These are phyloP conservation scores for Hypsizygus marmoreus DNA, from an alignment of 768 basidiomycete genomes.

Conservation along the genomic window DNA sequence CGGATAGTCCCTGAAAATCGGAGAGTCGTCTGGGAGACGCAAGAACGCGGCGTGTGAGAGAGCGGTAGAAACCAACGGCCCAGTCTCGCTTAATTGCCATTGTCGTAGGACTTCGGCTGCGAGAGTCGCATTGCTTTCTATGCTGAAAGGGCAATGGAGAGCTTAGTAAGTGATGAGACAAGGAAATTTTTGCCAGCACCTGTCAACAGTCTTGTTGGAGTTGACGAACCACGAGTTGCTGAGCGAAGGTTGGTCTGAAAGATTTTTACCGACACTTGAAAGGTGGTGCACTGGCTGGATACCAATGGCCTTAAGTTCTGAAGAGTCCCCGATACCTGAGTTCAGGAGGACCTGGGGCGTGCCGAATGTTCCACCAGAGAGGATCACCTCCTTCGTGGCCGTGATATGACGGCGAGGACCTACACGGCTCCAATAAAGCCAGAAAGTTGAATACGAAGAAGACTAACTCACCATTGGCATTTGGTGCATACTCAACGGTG, in stretches of 20 bases:
- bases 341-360: constrained; percentile 32
- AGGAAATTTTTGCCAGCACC: constrained; percentile 3
- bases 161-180: background rate
- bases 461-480: background rate
- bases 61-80: constrained; percentile 20
- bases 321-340: constrained; percentile 34
- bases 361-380: constrained; percentile 37
- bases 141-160: background rate
- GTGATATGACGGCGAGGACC: constrained; percentile 8
- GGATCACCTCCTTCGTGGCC: constrained; percentile 55
- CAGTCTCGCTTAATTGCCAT: constrained; percentile 19
- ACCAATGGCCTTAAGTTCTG: constrained; percentile 19
- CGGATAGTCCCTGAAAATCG: constrained; percentile 13
- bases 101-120: constrained; percentile 17
- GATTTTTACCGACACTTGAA: constrained; percentile 29
- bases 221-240: constrained; percentile 27
- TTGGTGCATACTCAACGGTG: background rate
- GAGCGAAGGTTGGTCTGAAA: constrained; percentile 27
- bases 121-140: constrained; percentile 5
- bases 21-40: constrained; percentile 18
- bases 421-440: too few relatives aligned
- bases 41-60: constrained; percentile 20
- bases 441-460: background rate
- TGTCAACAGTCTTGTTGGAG: constrained; percentile 24
- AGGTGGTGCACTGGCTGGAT: constrained; percentile 22